A percentile compares a stretch with the other conserved stretches of the same genome.
phyloP scores from a whole-genome alignment of 1,284 basidiomycete genomes.

The Pseudozyma sp. region DNA sequence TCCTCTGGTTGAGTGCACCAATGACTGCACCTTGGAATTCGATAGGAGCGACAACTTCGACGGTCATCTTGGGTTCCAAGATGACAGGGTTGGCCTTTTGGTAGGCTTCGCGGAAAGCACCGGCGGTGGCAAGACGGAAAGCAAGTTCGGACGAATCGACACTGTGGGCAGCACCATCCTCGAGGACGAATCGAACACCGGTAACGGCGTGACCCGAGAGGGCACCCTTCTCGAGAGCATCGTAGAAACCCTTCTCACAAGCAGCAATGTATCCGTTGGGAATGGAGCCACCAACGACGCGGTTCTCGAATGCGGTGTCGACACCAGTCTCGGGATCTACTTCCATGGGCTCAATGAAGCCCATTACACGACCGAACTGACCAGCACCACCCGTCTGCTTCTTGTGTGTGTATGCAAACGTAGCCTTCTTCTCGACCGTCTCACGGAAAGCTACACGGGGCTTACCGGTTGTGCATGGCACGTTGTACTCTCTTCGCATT shows the following conservation, averaged over 20 bases:
- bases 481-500: conserved; percentile 97
- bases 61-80: conserved; percentile 97
- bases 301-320: conserved; percentile 87
- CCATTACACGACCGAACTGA: conserved; percentile 93
- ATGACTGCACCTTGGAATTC: conserved; percentile 99
- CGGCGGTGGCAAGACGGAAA: conserved; percentile 88
- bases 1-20: conserved; percentile 90
- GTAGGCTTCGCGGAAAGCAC: conserved; percentile 93
- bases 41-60: conserved; percentile 93
- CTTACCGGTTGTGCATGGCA: conserved; percentile 92
- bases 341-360: conserved; percentile 89
- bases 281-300: conserved; percentile 91
- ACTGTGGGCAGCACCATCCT: conserved; percentile 92
- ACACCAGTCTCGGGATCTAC: conserved; percentile 82
- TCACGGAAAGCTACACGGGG: conserved; percentile 97
- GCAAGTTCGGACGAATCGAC: conserved; percentile 98
- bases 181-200: conserved; percentile 86
- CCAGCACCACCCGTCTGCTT: conserved; percentile 98
- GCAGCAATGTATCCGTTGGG: conserved; percentile 93
- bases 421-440: conserved; percentile 83
- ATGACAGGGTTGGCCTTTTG: conserved; percentile 82
- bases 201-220: conserved; percentile 90
- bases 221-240: conserved; percentile 90
- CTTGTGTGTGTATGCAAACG: conserved; percentile 95
- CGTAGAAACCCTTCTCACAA: conserved; percentile 95